Base-by-base conservation (phyloP, 768 basidiomycete species). In the Porpolomopsis calyptriformis region DNA sequence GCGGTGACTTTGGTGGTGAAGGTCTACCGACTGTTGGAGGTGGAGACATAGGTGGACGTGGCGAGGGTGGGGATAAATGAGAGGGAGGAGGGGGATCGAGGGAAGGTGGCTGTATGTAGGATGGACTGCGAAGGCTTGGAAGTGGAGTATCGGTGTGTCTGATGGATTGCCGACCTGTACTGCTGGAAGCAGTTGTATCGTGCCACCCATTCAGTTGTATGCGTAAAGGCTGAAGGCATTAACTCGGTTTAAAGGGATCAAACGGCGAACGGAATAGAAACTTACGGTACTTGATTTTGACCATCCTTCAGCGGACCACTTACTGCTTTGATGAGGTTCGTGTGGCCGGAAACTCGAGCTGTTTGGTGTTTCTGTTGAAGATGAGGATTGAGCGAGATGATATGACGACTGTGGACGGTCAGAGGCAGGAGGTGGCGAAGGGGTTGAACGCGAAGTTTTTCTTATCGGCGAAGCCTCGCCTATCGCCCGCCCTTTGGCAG, bases 21-120 rank as follows among this genome's bases (percentile, higher is more conserved):
- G 31, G 53, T 55, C 11, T 55, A 51, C 7, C 60, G 50, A 6
- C 63, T 49, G 7, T 62, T 60, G 19, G 64, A 56, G 1, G 64
- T 50, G 23, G 63, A 52, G 0, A 60, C 62, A 44, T 46, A 26
- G 49, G 45, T 12, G 45, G 46, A 10, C 18, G 18, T 16, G 47
- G n/a, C 4, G 41, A 27, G 3, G 41, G 43, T 12, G 35, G 44
- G 36, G 44, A 37, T 36, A 29, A 41, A 40, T 19, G 49, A n/a
- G n/a, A n/a, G n/a, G n/a, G 43, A 4, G 46, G 50, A 3, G 50
- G 45, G 9, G 39, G 39, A 4, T 48, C 18, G 16, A 24, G 16
- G 16, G 37, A 38, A 22, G 37, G 47, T n/a, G 45, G 47, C 5
- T 16, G 41, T 43, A 24, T 11, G 4, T 11, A 24, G 10, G 41